A percentile compares a stretch with the other conserved stretches of the same genome.
Conservation (phyloP, 805 yeast species). For the Ogataea trehaloabstinens region DNA sequence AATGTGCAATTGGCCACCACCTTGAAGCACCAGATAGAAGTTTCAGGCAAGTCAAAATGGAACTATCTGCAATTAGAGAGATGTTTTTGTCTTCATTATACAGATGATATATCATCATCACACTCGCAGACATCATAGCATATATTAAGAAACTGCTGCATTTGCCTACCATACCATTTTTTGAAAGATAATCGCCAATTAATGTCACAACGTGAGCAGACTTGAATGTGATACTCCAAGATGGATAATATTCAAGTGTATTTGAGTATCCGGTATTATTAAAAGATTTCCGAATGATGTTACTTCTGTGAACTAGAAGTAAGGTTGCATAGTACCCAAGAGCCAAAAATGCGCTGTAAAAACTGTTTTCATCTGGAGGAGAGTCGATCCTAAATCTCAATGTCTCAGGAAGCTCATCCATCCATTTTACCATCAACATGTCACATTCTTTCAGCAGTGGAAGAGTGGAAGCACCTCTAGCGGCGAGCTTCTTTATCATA, state of each 20-base stretch:
- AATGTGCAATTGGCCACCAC: conserved; percentile 50
- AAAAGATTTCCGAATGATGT: conserved; percentile 42
- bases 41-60: conserved; percentile 22
- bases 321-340: conserved; percentile 68
- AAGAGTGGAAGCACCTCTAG: conserved; percentile 38
- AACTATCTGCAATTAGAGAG: conserved; percentile 23
- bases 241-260: conserved; percentile 49
- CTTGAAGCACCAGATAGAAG: conserved; percentile 43
- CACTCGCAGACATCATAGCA: conserved; percentile 60
- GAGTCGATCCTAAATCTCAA: conserved; percentile 49
- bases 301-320: conserved; percentile 68
- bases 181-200: conserved; percentile 55
- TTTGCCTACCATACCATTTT: conserved; percentile 52
- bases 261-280: conserved; percentile 27
- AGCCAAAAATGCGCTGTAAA: conserved; percentile 57
- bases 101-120: conserved; percentile 71
- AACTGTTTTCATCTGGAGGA: conserved; percentile 25
- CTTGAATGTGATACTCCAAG: conserved; percentile 80
- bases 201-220: conserved; percentile 74
- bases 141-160: conserved; percentile 32
- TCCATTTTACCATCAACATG: conserved; percentile 72
- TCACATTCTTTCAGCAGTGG: conserved; percentile 58
- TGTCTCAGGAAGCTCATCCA: conserved; percentile 57
- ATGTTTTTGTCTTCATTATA: conserved; percentile 26
- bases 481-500: conserved; percentile 19